Base-by-base conservation (phyloP, 2,329 filamentous ascomycete genomes). In the Plectosphaerella cucumerina region DNA sequence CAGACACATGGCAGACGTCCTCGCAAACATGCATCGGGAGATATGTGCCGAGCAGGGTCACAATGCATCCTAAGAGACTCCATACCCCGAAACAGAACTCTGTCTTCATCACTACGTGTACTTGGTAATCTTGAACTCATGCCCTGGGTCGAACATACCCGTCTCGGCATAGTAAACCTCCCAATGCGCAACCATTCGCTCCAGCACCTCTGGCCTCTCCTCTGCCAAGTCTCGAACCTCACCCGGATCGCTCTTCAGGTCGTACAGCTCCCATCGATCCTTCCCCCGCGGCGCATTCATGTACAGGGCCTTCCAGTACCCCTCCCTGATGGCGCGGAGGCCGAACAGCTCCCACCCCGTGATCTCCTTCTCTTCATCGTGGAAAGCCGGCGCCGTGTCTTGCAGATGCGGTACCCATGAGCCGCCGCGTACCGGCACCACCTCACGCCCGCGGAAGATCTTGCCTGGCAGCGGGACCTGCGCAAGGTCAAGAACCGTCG, bases 191-290 rank as follows among this genome's bases (percentile, higher is more conserved):
- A 82, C 60, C 59, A 83, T 64, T 51, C 73, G 66, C 52, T 73
- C 58, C 39, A 83, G 53, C 5, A 70, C 65, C 45, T 77, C 73
- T 0, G 71, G 69, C 20, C 73, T 60, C 20, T 59, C 31, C 18
- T 70, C 68, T 0, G 67, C 62, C 23, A 78, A 56, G 57, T 78
- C 74, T 46, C 73, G 62, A 1, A 73, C 66, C 61, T 84, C 77
- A 4, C 78, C 78, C 0, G 75, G 75, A 54, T 84, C 80, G 1
- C 65, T 64, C 6, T 60, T 62, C 2, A 83, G 65, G 57, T 82
- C 74, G 58, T 81, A 83, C 37, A 84, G 63, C 63, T 83, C 76
- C 79, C 80, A 84, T 22, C 71, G 71, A 58, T 80, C 78, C 0
- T 80, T 18, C 17, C 57, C 63, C 48, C 60, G 59, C 18, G 74